phyloP scores from a whole-genome alignment of 352 stramenopile species.

The Globisporangium irregulare region DNA sequence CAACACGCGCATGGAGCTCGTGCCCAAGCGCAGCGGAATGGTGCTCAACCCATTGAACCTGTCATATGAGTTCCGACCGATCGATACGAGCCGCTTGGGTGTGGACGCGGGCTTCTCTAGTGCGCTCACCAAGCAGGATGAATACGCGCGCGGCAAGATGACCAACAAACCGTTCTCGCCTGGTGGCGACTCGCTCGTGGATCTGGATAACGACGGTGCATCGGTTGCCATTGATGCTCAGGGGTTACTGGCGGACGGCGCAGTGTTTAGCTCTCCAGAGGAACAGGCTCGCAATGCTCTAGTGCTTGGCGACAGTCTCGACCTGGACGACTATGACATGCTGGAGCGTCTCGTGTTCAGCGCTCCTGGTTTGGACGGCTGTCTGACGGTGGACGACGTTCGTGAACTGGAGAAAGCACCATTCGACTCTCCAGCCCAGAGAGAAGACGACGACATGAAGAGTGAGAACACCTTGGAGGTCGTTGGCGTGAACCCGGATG shows the following conservation, averaged over 20 bases:
- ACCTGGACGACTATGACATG: constrained; percentile 26
- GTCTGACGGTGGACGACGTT: constrained; percentile 51
- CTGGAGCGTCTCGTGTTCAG: constrained; percentile 48
- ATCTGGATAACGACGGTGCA: constrained; percentile 8
- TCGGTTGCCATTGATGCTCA: neutral
- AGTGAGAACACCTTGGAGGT: constrained; percentile 19
- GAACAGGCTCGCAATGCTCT: constrained; percentile 40
- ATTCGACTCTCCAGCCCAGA: too few relatives aligned
- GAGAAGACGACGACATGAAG: constrained; percentile 4
- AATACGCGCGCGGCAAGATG: constrained; percentile 78
- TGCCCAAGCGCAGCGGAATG: constrained; percentile 40
- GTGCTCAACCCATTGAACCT: constrained; percentile 52
- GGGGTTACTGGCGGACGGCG: constrained; percentile 2
- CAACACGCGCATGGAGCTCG: constrained; percentile 44
- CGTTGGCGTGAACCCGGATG: constrained; percentile 52
- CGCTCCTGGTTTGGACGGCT: constrained; percentile 50
- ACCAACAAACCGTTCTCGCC: constrained; percentile 74
- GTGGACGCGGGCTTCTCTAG: constrained; percentile 56
- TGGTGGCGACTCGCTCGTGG: constrained; percentile 58
- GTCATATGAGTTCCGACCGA: constrained; percentile 56
- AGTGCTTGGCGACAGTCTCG: constrained; percentile 22
- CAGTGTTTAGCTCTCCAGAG: constrained; percentile 22
- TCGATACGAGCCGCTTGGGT: constrained; percentile 29
- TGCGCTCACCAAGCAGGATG: constrained; percentile 69
- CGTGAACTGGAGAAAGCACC: constrained; percentile 3